Conservation (phyloP, 2,329 filamentous ascomycete species). For the Paradendryphiella salina region DNA sequence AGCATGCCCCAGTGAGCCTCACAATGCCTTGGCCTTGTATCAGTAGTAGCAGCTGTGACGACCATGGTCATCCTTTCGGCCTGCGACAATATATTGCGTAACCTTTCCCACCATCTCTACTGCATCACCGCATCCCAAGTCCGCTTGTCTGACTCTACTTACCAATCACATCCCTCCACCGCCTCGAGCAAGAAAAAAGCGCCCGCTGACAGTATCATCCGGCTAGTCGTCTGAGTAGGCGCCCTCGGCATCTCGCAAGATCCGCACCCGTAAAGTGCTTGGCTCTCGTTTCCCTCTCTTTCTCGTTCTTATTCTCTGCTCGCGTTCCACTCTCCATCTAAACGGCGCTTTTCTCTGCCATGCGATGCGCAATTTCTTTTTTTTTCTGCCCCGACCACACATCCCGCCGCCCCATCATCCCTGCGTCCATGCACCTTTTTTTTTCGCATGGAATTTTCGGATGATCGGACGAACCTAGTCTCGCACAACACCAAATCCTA, state of each 20-base stretch:
- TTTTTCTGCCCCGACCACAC: slow-evolving; percentile 10
- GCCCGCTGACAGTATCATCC: slow-evolving; percentile 14
- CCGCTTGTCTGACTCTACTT: neutral
- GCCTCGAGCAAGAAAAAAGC: slow-evolving; percentile 1
- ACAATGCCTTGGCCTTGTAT: neutral
- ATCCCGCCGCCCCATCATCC: neutral
- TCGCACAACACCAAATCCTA: neutral
- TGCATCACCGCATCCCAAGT: neutral
- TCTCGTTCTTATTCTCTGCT: neutral
- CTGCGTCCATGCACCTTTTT: slow-evolving; percentile 1
- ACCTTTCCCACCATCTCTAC: slow-evolving; percentile 4
- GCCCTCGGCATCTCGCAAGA: slow-evolving; percentile 28
- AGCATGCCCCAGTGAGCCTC: slow-evolving; percentile 4
- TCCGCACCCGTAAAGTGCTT: slow-evolving; percentile 20
- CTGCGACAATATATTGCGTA: neutral
- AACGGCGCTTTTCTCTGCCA: neutral
- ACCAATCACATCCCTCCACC: slow-evolving; percentile 8
- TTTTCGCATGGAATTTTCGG: slow-evolving; percentile 10
- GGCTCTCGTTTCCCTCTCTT: neutral
- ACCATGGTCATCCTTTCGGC: no score
- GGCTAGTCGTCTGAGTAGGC: slow-evolving; percentile 21
- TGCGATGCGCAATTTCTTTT: slow-evolving; percentile 22
- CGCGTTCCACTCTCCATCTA: neutral
- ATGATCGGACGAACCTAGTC: slow-evolving; percentile 15
- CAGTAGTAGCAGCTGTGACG: neutral